Base-by-base conservation (phyloP, 139 green algal genomes). In the Tetradesmus lagerheimii region DNA sequence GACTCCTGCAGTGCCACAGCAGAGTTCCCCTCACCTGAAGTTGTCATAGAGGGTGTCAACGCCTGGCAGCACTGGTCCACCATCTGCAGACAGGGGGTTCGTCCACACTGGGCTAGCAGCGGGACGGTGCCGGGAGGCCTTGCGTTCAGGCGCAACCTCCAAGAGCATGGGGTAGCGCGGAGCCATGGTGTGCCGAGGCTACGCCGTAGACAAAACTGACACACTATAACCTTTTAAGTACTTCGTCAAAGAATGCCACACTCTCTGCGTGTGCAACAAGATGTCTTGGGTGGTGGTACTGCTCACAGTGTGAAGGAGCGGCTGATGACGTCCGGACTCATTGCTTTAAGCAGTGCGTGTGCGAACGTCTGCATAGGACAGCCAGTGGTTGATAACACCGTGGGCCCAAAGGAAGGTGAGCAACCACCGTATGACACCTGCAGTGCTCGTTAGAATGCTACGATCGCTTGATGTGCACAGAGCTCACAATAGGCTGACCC, bases 31-130 rank as follows among this genome's bases (percentile, higher is more conserved):
- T 43, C 53, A 89, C 87, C 80, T 90, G 90, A 97, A 97, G 0
- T 93, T 57, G 27, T 97, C 93, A 62, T 94, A 96, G 1, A 97
- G 92, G 0, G 96, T 98, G 45, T 66, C 91, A 5, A 90, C 82
- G 34, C 89, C 91, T 1, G 91, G 81, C 43, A 97, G 86, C 12
- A 66, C 85, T 14, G 95, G 94, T 0, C 75, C 92, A 12, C 87
- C 87, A 15, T 95, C 90, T 76, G 93, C 95, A 39, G 93, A 91
- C 0, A 90, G 88, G 5, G 88, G 31, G 25, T 94, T 95, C 0
- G 92, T 85, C 29, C 90, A 95, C 0, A 90, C 57, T 0, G 93
- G 91, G 15, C 83, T 71, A 8, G 85, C 57, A 14, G 71, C 85
- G 1, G 85, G 85, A 12, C 67, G 38, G 9, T 31, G 5, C 1